Evolutionary conservation across 352 stramenopile genomes (phyloP), one percentile per base, ranked within the genome.

Genomic region (Globisporangium parvum): DNA sequence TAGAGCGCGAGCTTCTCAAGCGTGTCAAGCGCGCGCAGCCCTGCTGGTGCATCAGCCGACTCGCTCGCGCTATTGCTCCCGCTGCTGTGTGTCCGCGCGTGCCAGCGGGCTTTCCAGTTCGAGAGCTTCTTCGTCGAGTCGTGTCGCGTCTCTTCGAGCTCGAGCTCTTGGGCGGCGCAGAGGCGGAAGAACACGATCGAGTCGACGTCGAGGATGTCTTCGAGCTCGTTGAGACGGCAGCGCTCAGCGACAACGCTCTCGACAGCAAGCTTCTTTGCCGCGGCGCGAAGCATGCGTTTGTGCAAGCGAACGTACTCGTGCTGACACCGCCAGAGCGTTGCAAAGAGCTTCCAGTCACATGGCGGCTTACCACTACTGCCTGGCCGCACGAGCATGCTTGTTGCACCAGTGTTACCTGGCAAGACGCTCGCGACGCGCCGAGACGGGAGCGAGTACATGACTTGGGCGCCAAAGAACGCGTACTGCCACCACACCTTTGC

Each of bases 121-220:
- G 71, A 65, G 3, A 90, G 42, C 39, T 87, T 90, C 62, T 86
- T 75, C 2, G 75, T 69, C 3, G 81, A 90, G 60, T 88, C 80
- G 9, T 83, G 57, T 0, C 84, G 74, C 45, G 63, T 80, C 15
- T 73, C 70, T 62, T 94, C 81, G 50, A 88, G 55, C 42, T 88
- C 80, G 9, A 80, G 54, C 52, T 94, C 84, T 61, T 80, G 67
- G 0, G 65, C 60, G 0, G 81, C 80, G 53, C 84, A 94, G 14
- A 85, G 39, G 1, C 84, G 66, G 37, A 91, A 94, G 54, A 94
- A 94, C 1, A 91, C 81, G 55, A 94, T 87, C 1, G 78, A 88
- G 0, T 88, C 71, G 1, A 91, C 81, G 51, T 87, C 73, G 33
- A 94, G 53, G 18, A 71, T 69, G 31, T 91, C 82, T 60, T 94